Percentiles rank a stretch among this genome's conserved stretches.
These are phyloP conservation scores for Dothiorella sarmentorum DNA, from an alignment of 2,329 filamentous ascomycete genomes.

Conservation along the genomic window DNA sequence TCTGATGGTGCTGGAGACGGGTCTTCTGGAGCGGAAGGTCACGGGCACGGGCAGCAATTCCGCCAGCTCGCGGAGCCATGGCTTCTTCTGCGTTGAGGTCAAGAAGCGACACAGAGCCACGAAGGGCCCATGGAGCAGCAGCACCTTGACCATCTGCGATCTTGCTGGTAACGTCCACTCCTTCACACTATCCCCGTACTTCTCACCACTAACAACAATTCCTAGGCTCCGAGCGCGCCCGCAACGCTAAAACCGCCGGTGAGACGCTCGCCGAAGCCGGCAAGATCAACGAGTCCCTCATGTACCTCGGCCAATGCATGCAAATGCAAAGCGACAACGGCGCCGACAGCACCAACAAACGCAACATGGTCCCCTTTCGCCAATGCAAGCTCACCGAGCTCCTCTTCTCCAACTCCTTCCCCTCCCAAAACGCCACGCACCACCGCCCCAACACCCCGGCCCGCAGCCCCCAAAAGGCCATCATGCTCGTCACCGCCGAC, in stretches of 20 bases:
- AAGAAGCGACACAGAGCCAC: conserved; percentile 68
- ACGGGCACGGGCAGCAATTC: conserved; percentile 92
- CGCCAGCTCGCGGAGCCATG: conserved; percentile 86
- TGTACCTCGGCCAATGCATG: conserved; percentile 96
- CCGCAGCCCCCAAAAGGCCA: conserved; percentile 75
- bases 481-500: conserved; percentile 97
- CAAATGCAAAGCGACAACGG: conserved; percentile 87
- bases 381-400: conserved; percentile 54
- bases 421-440: conserved; percentile 37
- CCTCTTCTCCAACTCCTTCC: conserved; percentile 51
- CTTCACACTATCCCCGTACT: not conserved
- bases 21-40: conserved; percentile 79
- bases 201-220: not conserved
- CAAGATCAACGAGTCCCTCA: conserved; percentile 97
- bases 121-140: conserved; percentile 67
- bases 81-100: conserved; percentile 93
- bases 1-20: conserved; percentile 83
- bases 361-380: conserved; percentile 67
- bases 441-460: conserved; percentile 34
- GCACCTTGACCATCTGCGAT: conserved; percentile 82
- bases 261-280: conserved; percentile 91
- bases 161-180: conserved; percentile 63
- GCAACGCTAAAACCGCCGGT: conserved; percentile 90
- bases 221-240: conserved; percentile 75
- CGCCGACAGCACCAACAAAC: conserved; percentile 63